Evolutionary conservation across 164 flowering plant genomes (phyloP), one percentile per base, ranked within the genome.

Genomic region (Liquidambar formosana): DNA sequence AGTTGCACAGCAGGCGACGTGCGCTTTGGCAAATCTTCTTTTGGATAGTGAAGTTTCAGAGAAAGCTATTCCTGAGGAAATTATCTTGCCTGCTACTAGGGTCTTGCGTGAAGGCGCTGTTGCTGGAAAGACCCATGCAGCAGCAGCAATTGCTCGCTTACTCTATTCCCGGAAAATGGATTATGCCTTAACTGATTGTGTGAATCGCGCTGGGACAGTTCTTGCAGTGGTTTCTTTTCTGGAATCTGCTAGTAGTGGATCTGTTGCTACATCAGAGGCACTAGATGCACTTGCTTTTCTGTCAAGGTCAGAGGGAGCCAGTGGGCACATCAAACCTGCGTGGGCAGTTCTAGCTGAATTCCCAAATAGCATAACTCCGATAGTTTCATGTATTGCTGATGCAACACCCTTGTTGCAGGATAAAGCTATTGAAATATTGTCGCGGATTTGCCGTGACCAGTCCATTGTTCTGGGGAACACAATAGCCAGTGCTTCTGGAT

Each of bases 81-180:
- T 91, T 68, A 80, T 95, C 73, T 71, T 83, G 53, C 93, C 97
- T 52, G 88, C 93, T 51, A 90, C 99, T 5, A 88, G 96, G 76
- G 91, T 96, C 46, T 73, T 96, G 77, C 88, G 83, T 64, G 95
- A 91, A 72, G 95, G 97, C 15, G 75, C 89, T n/a, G 65, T 79
- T 72, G 77, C 81, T 76, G 98, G 96, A 49, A 88, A 78, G 77
- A 86, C 89, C 60, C 97, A 83, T 83, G 98, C 97, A 25, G 99
- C 99, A 57, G 96, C 98, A 70, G 98, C 96, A 58, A 85, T 96
- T 77, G 92, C 93, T 63, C 93, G 95, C 25, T 81, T 96, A 65
- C 89, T 96, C 44, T 80, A 75, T 56, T 80, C 83, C 65, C 86
- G 86, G 44, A 43, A 60, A 49, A 72, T 88, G 71, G 93, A 91